Evolutionary conservation across 1,139 yeast genomes (phyloP).

Genomic region (Pichia sp.): DNA sequence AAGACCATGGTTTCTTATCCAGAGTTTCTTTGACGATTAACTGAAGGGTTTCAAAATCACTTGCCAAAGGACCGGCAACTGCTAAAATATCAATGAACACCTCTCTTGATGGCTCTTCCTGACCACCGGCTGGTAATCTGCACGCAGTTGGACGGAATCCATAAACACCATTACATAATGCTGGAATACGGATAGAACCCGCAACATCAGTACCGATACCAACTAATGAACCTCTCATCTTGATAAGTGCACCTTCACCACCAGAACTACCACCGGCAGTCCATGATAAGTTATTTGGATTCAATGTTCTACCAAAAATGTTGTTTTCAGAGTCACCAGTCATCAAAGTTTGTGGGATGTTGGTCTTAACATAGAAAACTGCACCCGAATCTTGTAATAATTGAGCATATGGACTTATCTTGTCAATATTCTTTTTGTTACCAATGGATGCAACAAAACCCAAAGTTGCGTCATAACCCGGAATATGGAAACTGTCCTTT

Average conservation of each 20-base stretch:
- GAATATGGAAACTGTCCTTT: constrained; percentile 63
- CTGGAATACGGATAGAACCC: constrained; percentile 37
- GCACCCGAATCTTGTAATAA: constrained; percentile 47
- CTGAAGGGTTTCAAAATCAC: constrained; percentile 59
- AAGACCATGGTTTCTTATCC: constrained; percentile 55
- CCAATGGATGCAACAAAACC: constrained; percentile 21
- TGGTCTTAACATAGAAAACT: constrained; percentile 51
- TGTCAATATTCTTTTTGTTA: constrained; percentile 39
- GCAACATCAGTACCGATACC: constrained; percentile 75
- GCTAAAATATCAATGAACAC: constrained; percentile 57
- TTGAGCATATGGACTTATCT: constrained; percentile 42
- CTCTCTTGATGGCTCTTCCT: constrained; percentile 49
- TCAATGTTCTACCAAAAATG: constrained; percentile 45
- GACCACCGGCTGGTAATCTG: constrained; percentile 28
- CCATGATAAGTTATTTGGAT: constrained; percentile 46
- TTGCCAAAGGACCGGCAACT: constrained; percentile 61
- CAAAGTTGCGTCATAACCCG: constrained; percentile 51
- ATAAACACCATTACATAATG: constrained; percentile 10
- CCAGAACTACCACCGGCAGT: constrained; percentile 68
- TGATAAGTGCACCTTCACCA: constrained; percentile 68
- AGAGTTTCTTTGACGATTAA: constrained; percentile 56
- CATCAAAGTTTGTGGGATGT: constrained; percentile 39
- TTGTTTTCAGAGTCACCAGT: constrained; percentile 45
- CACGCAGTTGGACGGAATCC: constrained; percentile 9
- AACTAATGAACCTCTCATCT: constrained; percentile 57